Percentiles rank a stretch among this genome's conserved stretches.
Conservation (phyloP, 2,329 filamentous ascomycete genomes). For the Arthroderma sp. region DNA sequence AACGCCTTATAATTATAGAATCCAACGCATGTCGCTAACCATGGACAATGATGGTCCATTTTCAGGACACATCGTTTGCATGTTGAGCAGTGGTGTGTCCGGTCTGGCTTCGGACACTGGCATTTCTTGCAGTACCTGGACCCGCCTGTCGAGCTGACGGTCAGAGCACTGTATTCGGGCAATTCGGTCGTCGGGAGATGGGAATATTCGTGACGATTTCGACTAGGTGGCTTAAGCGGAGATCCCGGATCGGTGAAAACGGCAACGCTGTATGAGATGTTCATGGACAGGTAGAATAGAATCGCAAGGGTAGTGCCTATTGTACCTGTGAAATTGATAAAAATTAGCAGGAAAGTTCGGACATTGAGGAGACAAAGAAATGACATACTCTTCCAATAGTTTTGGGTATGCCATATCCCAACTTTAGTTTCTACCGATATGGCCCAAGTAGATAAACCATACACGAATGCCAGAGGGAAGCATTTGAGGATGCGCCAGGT, state of each 20-base stretch:
- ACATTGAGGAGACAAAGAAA: background rate
- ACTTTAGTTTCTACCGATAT: slow-evolving; percentile 74
- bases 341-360: slow-evolving; percentile 3
- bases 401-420: slow-evolving; percentile 43
- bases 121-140: slow-evolving; percentile 95
- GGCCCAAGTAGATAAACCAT: slow-evolving; percentile 82
- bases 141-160: slow-evolving; percentile 82
- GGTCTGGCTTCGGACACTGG: slow-evolving; percentile 84
- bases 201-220: slow-evolving; percentile 47
- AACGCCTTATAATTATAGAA: slow-evolving; percentile 94
- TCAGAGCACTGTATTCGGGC: slow-evolving; percentile 58
- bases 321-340: slow-evolving; percentile 15
- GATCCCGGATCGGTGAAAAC: slow-evolving; percentile 85
- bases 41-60: slow-evolving; percentile 99
- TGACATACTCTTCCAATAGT: slow-evolving; percentile 30
- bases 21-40: slow-evolving; percentile 91
- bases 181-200: slow-evolving; percentile 63
- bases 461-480: slow-evolving; percentile 81
- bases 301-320: slow-evolving; percentile 42
- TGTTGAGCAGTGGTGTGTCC: slow-evolving; percentile 91
- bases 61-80: slow-evolving; percentile 91
- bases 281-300: slow-evolving; percentile 62
- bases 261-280: slow-evolving; percentile 80
- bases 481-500: slow-evolving; percentile 71
- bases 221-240: slow-evolving; percentile 27